Percentiles rank a stretch among this genome's conserved stretches.
Evolutionary conservation across 1,284 basidiomycete species (phyloP).

Genomic region (Rhodotorula mucilaginosa): DNA sequence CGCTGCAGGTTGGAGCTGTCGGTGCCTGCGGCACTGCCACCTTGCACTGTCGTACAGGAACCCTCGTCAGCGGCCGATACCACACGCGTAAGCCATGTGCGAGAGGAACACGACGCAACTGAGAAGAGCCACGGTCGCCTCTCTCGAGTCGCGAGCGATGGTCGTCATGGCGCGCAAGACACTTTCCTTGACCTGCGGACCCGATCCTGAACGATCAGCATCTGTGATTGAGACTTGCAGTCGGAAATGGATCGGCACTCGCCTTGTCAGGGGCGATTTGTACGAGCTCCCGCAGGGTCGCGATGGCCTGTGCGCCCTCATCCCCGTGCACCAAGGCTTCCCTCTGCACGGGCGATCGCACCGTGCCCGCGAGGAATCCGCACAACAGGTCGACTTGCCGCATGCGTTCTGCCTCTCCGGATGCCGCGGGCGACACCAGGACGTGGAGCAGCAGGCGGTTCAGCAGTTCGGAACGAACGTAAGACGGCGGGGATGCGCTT

Average conservation of each 20-base stretch:
- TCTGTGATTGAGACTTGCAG: fast-evolving
- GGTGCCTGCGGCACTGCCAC: not conserved
- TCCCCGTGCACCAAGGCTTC: conserved; percentile 3
- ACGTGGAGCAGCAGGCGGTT: conserved; percentile 9
- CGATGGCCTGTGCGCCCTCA: not conserved
- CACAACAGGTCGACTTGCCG: conserved; percentile 28
- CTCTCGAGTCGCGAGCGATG: conserved; percentile 14
- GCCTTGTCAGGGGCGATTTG: conserved; percentile 13
- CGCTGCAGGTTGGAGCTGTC: not conserved
- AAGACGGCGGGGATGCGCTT: not conserved
- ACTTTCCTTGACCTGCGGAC: conserved; percentile 25
- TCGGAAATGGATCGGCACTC: not conserved
- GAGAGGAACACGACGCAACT: not conserved
- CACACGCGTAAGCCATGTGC: too few relatives aligned
- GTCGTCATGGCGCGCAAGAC: conserved; percentile 24
- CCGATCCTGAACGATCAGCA: not conserved
- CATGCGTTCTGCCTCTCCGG: not conserved
- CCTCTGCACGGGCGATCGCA: conserved; percentile 5
- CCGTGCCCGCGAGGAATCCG: conserved; percentile 18
- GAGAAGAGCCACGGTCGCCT: not conserved
- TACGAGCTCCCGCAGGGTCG: conserved; percentile 4
- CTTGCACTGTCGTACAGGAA: too few relatives aligned
- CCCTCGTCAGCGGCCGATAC: too few relatives aligned
- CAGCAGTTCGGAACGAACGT: conserved; percentile 3
- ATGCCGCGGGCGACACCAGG: not conserved